Evolutionary conservation across 768 basidiomycete genomes (phyloP), one percentile per base, ranked within the genome.

Genomic region (Agaricus subrufescens): DNA sequence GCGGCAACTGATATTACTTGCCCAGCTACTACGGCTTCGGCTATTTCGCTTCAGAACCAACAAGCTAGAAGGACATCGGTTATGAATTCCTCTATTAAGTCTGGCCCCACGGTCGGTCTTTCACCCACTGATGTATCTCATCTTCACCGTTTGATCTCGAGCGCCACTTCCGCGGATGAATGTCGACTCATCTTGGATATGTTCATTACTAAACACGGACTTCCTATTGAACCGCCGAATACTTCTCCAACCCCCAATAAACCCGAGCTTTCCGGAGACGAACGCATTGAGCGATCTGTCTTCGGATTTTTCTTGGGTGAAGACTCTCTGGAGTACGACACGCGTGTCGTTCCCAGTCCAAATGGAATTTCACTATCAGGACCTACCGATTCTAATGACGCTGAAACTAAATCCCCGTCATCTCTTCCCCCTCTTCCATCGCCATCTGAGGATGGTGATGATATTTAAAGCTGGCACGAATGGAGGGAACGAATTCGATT

Each of bases 171-270:
- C 43, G 88, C 81, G 46, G 84, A 87, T 58, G 94, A 96, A 73
- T 94, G 92, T 66, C 88, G 89, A 50, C 74, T 94, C 43, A 84
- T 95, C 55, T 77, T 93, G 29, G 87, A 91, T 60, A 89, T 92
- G 75, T 88, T 90, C 71, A 73, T 96, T 56, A 77, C 83, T 11
- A 84, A 83, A 60, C 77, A 78, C 51, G 83, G 82, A 15, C 76
- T 77, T 44, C 52, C 70, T 23, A 57, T 59, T 53, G 71, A 73
- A 31, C 58, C 67, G 26, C 65, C 71, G 44, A 64, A 63, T 46
- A 67, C 68, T 30, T 64, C 66, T 45, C 61, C 73, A 11, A 65
- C 68, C 50, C 67, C 73, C 25, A 66, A 74, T 1, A 27, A 59
- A 31, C n/a, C 34, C 61, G 6, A 49, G 53, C 44, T 64, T 40